Conservation (phyloP, 2,329 filamentous ascomycete genomes). For the Hortaea werneckii region DNA sequence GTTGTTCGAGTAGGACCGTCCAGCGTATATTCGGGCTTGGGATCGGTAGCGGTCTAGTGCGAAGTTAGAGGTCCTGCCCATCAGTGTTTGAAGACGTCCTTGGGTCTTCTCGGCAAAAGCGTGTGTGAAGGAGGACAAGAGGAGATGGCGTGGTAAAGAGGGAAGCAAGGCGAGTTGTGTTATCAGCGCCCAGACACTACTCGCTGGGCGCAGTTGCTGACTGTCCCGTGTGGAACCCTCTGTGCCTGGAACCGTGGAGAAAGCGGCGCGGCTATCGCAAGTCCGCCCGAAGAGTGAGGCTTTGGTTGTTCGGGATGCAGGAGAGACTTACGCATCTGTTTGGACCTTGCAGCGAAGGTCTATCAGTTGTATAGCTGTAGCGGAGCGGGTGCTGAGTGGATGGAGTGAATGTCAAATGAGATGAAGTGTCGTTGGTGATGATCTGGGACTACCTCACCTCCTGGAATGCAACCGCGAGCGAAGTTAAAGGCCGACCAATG, state of each 20-base stretch:
- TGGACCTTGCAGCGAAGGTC: not conserved
- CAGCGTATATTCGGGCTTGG: slow-evolving; percentile 34
- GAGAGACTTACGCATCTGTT: not conserved
- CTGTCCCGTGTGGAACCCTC: not conserved
- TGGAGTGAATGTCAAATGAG: not conserved
- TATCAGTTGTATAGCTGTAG: not conserved
- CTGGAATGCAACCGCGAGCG: too few species aligned
- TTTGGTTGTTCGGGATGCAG: not conserved
- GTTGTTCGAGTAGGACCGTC: slow-evolving; percentile 11
- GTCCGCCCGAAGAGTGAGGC: not conserved
- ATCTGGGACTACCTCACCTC: too few species aligned
- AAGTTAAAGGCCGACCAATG: too few species aligned
- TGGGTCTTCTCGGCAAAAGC: not conserved
- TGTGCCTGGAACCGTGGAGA: not conserved
- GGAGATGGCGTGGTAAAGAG: not conserved
- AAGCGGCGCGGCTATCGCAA: not conserved
- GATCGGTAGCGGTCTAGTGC: slow-evolving; percentile 43
- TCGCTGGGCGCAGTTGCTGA: not conserved
- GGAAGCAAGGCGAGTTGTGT: not conserved
- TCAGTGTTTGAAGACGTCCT: slow-evolving; percentile 26
- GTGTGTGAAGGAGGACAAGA: not conserved
- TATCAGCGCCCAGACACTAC: not conserved
- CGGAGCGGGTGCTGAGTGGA: too few species aligned
- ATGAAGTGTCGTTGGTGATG: not conserved
- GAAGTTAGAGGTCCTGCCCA: slow-evolving; percentile 46